phyloP scores from a whole-genome alignment of 2,329 filamentous ascomycete species.

The Bipolaris bicolor region DNA sequence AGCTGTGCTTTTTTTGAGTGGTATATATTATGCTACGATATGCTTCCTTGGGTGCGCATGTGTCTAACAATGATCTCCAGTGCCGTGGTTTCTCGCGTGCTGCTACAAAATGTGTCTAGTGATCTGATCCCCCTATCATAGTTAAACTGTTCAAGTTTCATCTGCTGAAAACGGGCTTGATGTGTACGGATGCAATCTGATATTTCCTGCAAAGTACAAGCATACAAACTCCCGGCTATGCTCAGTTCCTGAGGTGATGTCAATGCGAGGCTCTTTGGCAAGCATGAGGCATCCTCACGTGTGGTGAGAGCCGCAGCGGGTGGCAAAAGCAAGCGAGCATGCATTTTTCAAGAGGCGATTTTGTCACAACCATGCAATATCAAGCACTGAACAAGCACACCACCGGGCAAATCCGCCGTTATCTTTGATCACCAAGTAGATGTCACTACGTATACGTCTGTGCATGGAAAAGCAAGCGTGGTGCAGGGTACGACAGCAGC shows the following conservation, averaged over 20 bases:
- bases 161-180: background rate
- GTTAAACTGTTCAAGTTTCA: background rate
- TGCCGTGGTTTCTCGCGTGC: background rate
- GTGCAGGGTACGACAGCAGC: constrained; percentile 10
- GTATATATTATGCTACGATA: background rate
- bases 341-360: background rate
- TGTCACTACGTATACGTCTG: constrained; percentile 12
- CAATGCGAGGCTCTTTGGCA: background rate
- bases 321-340: background rate
- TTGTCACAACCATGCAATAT: background rate
- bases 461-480: constrained; percentile 14
- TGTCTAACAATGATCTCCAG: background rate
- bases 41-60: background rate
- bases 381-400: background rate
- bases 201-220: background rate
- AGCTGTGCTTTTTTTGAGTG: background rate
- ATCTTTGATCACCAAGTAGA: background rate
- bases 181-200: background rate
- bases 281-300: background rate
- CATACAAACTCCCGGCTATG: background rate
- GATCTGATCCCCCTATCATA: background rate
- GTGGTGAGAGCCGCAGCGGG: background rate
- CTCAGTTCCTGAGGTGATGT: background rate
- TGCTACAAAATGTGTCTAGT: background rate
- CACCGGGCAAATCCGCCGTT: constrained; percentile 9